These are phyloP conservation scores for Canavalia ensiformis DNA, from an alignment of 306 rosid species.

Conservation along the genomic window DNA sequence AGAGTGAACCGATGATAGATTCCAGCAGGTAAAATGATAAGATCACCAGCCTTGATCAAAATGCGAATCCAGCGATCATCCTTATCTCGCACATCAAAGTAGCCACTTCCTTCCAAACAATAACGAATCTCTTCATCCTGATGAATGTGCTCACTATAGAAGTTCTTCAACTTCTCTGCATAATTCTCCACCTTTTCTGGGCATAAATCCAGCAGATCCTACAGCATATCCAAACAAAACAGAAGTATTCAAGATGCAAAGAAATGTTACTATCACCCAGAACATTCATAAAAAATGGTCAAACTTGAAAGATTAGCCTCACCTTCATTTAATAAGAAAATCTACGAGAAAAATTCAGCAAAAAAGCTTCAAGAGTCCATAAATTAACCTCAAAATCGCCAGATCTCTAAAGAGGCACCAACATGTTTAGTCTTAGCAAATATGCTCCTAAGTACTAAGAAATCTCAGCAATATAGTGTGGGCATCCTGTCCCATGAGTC, in stretches of 20 bases:
- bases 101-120: conserved; percentile 88
- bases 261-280: not conserved
- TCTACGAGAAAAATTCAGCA: not conserved
- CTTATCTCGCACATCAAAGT: conserved; percentile 87
- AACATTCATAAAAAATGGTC: not conserved
- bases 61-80: conserved; percentile 88
- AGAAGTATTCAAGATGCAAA: conserved; percentile 5
- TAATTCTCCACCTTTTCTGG: conserved; percentile 81
- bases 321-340: conserved; percentile 9
- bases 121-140: conserved; percentile 93
- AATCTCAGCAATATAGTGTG: not conserved
- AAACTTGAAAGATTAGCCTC: not conserved
- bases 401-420: not conserved
- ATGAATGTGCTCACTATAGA: conserved; percentile 95
- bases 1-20: conserved; percentile 94
- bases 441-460: not conserved
- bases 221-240: conserved; percentile 7
- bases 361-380: not conserved
- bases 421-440: not conserved
- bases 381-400: not conserved
- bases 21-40: conserved; percentile 95
- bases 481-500: not conserved
- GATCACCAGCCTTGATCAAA: conserved; percentile 88
- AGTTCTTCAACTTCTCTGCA: conserved; percentile 84
- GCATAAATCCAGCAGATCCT: conserved; percentile 89